Base-by-base conservation (phyloP, 257 asterid genomes). In the Verbena officinalis region DNA sequence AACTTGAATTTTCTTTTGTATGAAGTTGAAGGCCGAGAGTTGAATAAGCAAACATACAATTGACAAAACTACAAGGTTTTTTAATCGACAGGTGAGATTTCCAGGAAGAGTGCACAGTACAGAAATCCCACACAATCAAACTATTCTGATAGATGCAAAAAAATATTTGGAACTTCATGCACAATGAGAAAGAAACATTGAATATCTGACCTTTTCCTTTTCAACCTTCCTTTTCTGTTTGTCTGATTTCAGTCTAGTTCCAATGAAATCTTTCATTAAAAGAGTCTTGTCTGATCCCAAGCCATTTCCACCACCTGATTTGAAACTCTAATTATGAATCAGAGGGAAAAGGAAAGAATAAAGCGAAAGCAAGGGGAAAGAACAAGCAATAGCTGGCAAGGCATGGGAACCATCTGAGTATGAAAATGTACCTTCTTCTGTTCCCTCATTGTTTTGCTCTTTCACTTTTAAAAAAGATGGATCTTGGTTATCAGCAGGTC, bases 171-270 rank as follows among this genome's bases (percentile, higher is more conserved):
- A 51, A 61, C 20, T 58, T 20, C 51, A 33, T 45, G 36, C 15
- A n/a, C n/a, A 27, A 21, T 42, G 15, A 55, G 14, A 24, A 36
- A 36, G 40, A 24, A 40, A 31, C 57, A 44, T 46, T 62, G 52
- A 60, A 52, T 61, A 56, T 7, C 77, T 31, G 48, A 91, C 96
- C 96, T 89, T 89, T 67, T 73, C 85, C 45, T 69, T 78, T 9
- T 67, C 77, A 14, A 67, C 52, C 72, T 80, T 89, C 71, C 82
- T 62, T 64, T 82, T 89, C 71, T 58, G 84, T 65, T 78, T 79
- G 77, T 74, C 83, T 24, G 79, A 65, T 73, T 77, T 73, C 58
- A 70, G 46, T 73, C 46, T 71, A 57, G 74, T 71, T 69, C 73
- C 78, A 12, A 33, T 27, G 69, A 55, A 34, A 78, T 80, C 80